Conservation (phyloP, 2,329 filamentous ascomycete species). For the Huntiella savannae region DNA sequence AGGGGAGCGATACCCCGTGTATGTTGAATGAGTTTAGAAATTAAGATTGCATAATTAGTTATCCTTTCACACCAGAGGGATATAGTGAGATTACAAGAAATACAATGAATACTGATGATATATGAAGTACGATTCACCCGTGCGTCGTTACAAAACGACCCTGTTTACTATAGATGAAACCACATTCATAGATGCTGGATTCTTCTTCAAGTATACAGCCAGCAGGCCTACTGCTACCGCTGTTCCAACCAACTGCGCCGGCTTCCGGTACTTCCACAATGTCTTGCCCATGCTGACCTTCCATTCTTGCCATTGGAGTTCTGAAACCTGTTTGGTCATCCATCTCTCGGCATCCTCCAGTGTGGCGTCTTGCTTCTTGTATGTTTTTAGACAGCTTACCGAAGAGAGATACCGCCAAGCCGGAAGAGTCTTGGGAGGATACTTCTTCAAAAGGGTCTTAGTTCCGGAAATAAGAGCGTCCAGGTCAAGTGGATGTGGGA, state of each 20-base stretch:
- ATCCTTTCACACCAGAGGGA: no score
- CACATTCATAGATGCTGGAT: slow-evolving; percentile 15
- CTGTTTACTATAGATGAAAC: slow-evolving; percentile 1
- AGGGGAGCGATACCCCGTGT: no score
- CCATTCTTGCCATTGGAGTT: slow-evolving; percentile 31
- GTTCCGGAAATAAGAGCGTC: slow-evolving; percentile 56
- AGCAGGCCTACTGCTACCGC: slow-evolving; percentile 48
- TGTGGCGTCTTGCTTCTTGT: slow-evolving; percentile 32
- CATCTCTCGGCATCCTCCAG: slow-evolving; percentile 45
- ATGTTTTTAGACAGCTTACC: slow-evolving; percentile 73
- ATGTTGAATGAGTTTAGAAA: no score
- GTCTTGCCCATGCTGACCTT: slow-evolving; percentile 1
- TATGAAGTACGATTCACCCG: no score
- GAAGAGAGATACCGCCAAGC: slow-evolving; percentile 55
- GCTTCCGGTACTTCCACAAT: slow-evolving; percentile 35
- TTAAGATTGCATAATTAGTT: no score
- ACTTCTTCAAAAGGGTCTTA: slow-evolving; percentile 37
- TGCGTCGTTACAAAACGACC: no score
- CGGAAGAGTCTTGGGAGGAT: slow-evolving; percentile 55
- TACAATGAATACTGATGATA: no score
- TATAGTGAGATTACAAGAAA: no score
- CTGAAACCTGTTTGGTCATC: slow-evolving; percentile 52
- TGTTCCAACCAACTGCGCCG: slow-evolving; percentile 40
- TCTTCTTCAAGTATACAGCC: slow-evolving; percentile 46
- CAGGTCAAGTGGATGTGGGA: slow-evolving; percentile 64